These are phyloP conservation scores for Metarhizium robertsii DNA, from an alignment of 2,329 filamentous ascomycete species.

Conservation along the genomic window DNA sequence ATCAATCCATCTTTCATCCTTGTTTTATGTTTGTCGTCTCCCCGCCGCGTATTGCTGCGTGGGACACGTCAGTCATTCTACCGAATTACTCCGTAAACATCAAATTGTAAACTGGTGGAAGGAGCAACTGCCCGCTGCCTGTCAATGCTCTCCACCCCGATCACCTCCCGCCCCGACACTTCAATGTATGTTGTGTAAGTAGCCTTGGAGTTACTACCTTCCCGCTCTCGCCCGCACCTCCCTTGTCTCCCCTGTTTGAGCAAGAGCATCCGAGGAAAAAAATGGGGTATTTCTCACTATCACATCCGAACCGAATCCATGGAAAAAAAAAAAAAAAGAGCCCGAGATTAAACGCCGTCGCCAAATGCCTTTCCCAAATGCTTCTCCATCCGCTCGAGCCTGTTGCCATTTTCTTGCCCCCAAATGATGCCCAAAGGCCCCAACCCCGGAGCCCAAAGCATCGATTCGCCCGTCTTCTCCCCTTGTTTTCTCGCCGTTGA, in stretches of 20 bases:
- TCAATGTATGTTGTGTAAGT: neutral
- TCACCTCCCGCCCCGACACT: neutral
- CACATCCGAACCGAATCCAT: neutral
- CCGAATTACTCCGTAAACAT: too few relatives aligned
- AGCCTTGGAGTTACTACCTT: neutral
- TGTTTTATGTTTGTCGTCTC: neutral
- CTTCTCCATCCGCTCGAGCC: neutral
- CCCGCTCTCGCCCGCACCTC: neutral
- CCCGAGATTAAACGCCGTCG: neutral
- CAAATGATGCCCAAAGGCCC: neutral
- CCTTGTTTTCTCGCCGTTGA: neutral
- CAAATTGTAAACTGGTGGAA: neutral
- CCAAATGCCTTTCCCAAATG: neutral
- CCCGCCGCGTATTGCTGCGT: neutral
- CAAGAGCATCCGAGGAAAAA: neutral
- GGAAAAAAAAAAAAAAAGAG: neutral
- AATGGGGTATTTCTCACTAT: neutral
- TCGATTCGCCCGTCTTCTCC: neutral
- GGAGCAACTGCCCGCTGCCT: neutral
- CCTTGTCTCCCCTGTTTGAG: neutral
- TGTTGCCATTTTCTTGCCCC: neutral
- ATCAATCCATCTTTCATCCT: too few relatives aligned
- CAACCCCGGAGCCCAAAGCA: neutral
- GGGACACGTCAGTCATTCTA: neutral
- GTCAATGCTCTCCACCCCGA: neutral